These are phyloP conservation scores for Candida orba DNA, from an alignment of 805 yeast genomes.

Conservation along the genomic window DNA sequence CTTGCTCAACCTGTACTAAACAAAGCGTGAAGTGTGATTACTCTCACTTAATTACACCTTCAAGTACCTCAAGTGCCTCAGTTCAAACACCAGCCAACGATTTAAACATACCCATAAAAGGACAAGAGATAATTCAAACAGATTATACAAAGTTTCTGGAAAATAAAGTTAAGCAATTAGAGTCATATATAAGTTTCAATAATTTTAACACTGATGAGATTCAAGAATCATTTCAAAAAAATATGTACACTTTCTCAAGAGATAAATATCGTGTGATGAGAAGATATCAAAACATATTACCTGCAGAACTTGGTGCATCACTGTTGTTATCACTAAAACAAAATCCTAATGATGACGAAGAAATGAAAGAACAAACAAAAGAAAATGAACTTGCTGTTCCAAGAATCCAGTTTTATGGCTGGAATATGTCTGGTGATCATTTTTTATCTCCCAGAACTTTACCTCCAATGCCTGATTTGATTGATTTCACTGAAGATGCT, in stretches of 20 bases:
- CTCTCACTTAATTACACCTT: neutral
- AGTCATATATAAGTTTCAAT: slow-evolving; percentile 15
- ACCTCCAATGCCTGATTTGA: slow-evolving; percentile 21
- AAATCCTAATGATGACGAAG: too few relatives aligned
- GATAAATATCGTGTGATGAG: slow-evolving; percentile 42
- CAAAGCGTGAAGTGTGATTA: slow-evolving; percentile 10
- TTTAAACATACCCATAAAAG: neutral
- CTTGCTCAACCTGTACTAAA: slow-evolving; percentile 39
- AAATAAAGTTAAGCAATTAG: slow-evolving; percentile 34
- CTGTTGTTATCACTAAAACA: slow-evolving; percentile 25
- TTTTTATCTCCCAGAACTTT: slow-evolving; percentile 33
- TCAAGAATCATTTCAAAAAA: slow-evolving; percentile 15
- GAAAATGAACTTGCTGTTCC: slow-evolving; percentile 34
- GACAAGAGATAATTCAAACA: neutral
- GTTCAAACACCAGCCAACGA: neutral
- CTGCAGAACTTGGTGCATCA: slow-evolving; percentile 31
- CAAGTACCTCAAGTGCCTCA: neutral
- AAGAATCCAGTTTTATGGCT: slow-evolving; percentile 53
- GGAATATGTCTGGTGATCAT: slow-evolving; percentile 58
- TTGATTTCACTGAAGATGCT: slow-evolving; percentile 18
- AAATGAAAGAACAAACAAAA: slow-evolving; percentile 3
- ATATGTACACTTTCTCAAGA: slow-evolving; percentile 25
- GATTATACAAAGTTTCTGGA: slow-evolving; percentile 31
- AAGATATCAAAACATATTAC: slow-evolving; percentile 38
- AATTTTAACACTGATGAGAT: neutral